Evolutionary conservation across 768 basidiomycete species (phyloP).

Genomic region (Pleurotus citrinopileatus): DNA sequence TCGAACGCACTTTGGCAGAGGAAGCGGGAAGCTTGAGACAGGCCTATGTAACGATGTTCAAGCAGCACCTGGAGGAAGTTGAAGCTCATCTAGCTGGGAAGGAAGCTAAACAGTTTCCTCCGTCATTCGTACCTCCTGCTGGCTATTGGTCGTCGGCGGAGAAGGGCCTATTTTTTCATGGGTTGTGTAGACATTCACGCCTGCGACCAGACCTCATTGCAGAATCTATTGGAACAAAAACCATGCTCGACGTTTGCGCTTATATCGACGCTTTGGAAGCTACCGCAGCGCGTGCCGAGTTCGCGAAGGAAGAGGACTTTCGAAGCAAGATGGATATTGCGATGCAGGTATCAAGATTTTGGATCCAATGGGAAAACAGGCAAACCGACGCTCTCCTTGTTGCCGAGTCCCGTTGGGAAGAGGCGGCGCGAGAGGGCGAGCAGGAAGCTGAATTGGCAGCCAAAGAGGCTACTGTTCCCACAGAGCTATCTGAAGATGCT

Average conservation of each 20-base stretch:
- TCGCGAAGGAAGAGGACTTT: constrained; percentile 1
- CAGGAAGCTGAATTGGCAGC: constrained; percentile 17
- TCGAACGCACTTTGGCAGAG: neutral
- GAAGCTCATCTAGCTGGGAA: constrained; percentile 34
- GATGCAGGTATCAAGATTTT: constrained; percentile 47
- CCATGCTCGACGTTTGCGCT: constrained; percentile 59
- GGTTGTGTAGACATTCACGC: constrained; percentile 61
- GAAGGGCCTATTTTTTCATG: constrained; percentile 70
- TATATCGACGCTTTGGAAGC: constrained; percentile 59
- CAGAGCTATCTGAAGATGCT: constrained; percentile 13
- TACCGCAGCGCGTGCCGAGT: constrained; percentile 22
- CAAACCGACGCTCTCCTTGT: constrained; percentile 28
- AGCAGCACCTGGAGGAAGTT: constrained; percentile 29
- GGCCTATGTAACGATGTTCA: constrained; percentile 26
- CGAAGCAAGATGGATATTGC: constrained; percentile 33
- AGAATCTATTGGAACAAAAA: constrained; percentile 61
- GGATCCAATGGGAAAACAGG: constrained; percentile 47
- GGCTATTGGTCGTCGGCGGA: constrained; percentile 68
- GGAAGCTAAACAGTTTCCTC: constrained; percentile 21
- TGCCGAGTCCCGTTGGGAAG: constrained; percentile 28
- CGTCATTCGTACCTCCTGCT: constrained; percentile 34
- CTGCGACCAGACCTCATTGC: constrained; percentile 79
- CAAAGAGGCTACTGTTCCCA: constrained; percentile 8
- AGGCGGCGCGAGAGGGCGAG: constrained; percentile 15
- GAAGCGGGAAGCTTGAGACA: constrained; percentile 2